These are phyloP conservation scores for Cucurbita ficifolia DNA, from an alignment of 306 rosid genomes.

Conservation along the genomic window DNA sequence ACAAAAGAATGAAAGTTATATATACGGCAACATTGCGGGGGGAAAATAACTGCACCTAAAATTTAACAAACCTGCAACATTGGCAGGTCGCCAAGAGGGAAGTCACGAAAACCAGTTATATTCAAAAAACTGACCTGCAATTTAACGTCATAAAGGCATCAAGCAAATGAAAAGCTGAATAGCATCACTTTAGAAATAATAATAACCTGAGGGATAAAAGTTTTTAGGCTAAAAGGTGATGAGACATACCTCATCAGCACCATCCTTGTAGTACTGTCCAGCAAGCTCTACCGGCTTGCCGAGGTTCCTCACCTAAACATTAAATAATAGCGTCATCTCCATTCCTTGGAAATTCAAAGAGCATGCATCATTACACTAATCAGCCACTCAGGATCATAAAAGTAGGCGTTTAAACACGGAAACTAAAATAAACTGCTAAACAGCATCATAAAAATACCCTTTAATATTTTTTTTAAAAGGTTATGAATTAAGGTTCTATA, in stretches of 20 bases:
- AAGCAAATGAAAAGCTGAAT: conserved; percentile 1
- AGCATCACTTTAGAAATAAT: background rate
- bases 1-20: background rate
- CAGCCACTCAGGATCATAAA: background rate
- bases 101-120: conserved; percentile 92
- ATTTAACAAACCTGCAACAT: conserved; percentile 72
- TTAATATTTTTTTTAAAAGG: no score
- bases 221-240: background rate
- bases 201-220: background rate
- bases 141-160: conserved; percentile 2
- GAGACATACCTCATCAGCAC: conserved; percentile 82
- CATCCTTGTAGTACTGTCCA: conserved; percentile 75
- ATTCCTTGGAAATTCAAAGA: conserved; percentile 3
- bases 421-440: background rate
- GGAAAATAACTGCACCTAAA: background rate
- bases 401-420: background rate
- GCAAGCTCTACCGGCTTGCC: conserved; percentile 99
- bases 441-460: no score
- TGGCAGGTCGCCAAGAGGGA: conserved; percentile 95
- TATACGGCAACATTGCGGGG: background rate
- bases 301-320: conserved; percentile 72
- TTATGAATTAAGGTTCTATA: background rate
- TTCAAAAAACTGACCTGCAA: conserved; percentile 81
- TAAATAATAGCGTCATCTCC: background rate
- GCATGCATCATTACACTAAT: background rate